A percentile compares a stretch with the other conserved stretches of the same genome.
Evolutionary conservation across 352 stramenopile species (phyloP).

Genomic region (Phytophthora pini): DNA sequence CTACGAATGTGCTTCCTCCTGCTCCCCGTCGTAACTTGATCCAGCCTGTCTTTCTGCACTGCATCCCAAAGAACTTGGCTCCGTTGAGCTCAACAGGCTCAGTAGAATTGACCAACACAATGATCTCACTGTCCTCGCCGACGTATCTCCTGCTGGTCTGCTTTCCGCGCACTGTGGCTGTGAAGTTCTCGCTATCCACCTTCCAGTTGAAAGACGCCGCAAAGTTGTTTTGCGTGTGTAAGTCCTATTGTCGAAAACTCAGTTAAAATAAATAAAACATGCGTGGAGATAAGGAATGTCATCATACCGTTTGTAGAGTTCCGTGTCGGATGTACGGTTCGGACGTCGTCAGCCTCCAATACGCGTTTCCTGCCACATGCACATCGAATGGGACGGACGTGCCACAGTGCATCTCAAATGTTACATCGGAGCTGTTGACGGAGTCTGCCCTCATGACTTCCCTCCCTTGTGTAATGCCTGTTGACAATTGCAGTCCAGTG

Average conservation of each 20-base stretch:
- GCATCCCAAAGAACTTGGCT: slow-evolving; percentile 9
- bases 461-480: no score
- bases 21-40: slow-evolving; percentile 5
- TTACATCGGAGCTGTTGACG: background rate
- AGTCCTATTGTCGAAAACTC: no score
- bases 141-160: slow-evolving; percentile 43
- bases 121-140: slow-evolving; percentile 34
- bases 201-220: slow-evolving; percentile 11
- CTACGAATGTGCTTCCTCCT: slow-evolving; percentile 31
- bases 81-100: no score
- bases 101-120: slow-evolving; percentile 5
- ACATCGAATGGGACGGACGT: slow-evolving; percentile 20
- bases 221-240: no score
- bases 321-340: slow-evolving; percentile 11
- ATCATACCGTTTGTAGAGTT: background rate
- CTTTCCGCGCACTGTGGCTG: slow-evolving; percentile 31
- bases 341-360: slow-evolving; percentile 7
- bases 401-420: slow-evolving; percentile 14
- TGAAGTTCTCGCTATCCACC: slow-evolving; percentile 10
- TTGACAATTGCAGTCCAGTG: no score
- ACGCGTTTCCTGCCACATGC: slow-evolving; percentile 10
- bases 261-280: no score
- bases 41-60: slow-evolving; percentile 39
- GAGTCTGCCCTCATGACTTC: no score
- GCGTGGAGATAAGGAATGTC: no score